Base-by-base conservation (phyloP, 1,284 basidiomycete species). In the Thecaphora frezii region DNA sequence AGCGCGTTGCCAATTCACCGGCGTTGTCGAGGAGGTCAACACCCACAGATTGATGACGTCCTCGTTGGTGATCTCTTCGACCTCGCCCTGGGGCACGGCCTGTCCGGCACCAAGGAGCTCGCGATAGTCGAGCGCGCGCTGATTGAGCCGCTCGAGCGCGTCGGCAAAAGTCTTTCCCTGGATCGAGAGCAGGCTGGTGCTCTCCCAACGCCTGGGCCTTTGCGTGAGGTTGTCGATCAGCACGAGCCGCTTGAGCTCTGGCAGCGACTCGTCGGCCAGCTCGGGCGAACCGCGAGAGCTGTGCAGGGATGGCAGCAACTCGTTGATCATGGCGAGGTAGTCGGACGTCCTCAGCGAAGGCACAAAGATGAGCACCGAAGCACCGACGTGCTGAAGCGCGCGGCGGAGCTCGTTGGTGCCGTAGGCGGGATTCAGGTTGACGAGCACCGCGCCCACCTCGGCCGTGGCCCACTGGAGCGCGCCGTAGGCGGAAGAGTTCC, bases 351-450 rank as follows among this genome's bases (percentile, higher is more conserved):
- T 54, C 18, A 74, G 82, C n/a, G 82, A 81, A 0, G 89, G 89
- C 1, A 89, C 87, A 3, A 88, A 73, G 66, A 91, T 86, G 1
- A 91, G 82, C 51, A 89, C 87, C 42, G 84, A 84, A n/a, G 86
- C 87, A 0, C 84, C 85, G 14, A 85, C 87, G 7, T 88, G 82
- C 44, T 84, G 84, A n/a, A 91, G 81, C 0, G 86, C 64, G 26
- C 62, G 49, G 21, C 87, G 87, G 45, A 91, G 82, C 74, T 91
- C 90, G 39, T 84, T 82, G 2, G 86, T 75, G 25, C 86, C 84
- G 74, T 90, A 91, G 0, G 90, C 88, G 8, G 89, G 90, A 69
- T 91, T 91, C 43, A 91, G 82, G 3, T 89, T 90, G 13, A 89
- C 88, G 25, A 91, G 79, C 43, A 91, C 86, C 8, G 88, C 89